Percentiles rank a stretch among this genome's conserved stretches.
These are phyloP conservation scores for Gracilaria domingensis DNA, from an alignment of 23 red algal genomes.

Conservation along the genomic window DNA sequence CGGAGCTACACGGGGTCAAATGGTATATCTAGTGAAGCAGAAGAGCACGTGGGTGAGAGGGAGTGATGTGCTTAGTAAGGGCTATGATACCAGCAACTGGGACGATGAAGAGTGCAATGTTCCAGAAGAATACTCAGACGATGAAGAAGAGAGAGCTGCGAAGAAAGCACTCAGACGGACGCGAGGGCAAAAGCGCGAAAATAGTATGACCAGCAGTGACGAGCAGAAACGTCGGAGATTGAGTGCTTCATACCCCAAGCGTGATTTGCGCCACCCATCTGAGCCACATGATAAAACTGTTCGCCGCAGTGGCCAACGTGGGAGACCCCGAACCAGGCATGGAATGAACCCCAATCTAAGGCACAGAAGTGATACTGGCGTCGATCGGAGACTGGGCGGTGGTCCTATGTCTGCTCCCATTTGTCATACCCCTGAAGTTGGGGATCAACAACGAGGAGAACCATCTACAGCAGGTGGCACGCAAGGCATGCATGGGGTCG, in stretches of 20 bases:
- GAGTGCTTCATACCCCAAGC: background rate
- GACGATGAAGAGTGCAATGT: conserved; percentile 52
- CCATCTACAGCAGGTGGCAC: background rate
- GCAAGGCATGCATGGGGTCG: background rate
- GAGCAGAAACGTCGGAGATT: background rate
- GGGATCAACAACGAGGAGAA: background rate
- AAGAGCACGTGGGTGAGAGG: conserved; percentile 45
- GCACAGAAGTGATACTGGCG: background rate
- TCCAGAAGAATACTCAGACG: conserved; percentile 39
- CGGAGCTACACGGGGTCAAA: conserved; percentile 9
- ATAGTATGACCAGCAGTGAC: too few relatives aligned
- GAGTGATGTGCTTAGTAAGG: conserved; percentile 41
- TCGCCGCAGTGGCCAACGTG: background rate
- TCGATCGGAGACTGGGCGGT: background rate
- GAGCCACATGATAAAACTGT: too few relatives aligned
- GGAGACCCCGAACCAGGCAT: background rate
- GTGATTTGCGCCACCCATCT: too few relatives aligned
- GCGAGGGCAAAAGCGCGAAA: background rate
- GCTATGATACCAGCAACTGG: conserved; percentile 57
- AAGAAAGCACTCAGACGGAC: conserved; percentile 28
- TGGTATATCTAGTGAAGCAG: conserved; percentile 15
- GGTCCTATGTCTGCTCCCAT: background rate
- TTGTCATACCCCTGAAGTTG: background rate
- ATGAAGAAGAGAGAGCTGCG: conserved; percentile 47
- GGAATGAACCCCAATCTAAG: background rate